Percentiles rank a stretch among this genome's conserved stretches.
Evolutionary conservation across 331 rosid genomes (phyloP).

Genomic region (Telfairia occidentalis): DNA sequence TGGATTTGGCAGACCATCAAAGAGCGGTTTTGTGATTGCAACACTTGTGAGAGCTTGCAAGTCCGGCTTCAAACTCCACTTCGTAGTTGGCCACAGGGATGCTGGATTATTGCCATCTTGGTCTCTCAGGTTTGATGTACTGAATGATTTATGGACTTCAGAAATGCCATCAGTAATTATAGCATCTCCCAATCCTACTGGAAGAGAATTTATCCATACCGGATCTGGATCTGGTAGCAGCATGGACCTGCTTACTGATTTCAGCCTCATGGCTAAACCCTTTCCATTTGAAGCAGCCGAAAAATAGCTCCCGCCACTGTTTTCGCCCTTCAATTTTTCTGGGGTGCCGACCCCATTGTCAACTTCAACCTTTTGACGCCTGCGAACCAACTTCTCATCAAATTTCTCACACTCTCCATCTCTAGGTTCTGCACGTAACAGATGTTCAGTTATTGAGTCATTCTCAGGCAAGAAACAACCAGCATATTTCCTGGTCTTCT

Average conservation of each 20-base stretch:
- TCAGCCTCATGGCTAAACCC: slow-evolving; percentile 52
- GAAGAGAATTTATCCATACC: slow-evolving; percentile 48
- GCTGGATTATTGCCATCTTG: slow-evolving; percentile 42
- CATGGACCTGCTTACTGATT: slow-evolving; percentile 47
- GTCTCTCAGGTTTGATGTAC: slow-evolving; percentile 60
- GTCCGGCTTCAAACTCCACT: slow-evolving; percentile 63
- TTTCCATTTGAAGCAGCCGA: slow-evolving; percentile 50
- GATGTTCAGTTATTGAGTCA: slow-evolving; percentile 23
- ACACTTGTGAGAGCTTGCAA: slow-evolving; percentile 48
- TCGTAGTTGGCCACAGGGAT: slow-evolving; percentile 45
- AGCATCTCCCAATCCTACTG: slow-evolving; percentile 65
- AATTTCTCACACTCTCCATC: slow-evolving; percentile 44
- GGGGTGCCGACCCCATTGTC: slow-evolving; percentile 39
- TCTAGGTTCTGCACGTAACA: slow-evolving; percentile 28
- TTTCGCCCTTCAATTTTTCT: slow-evolving; percentile 51
- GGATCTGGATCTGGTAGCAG: slow-evolving; percentile 41
- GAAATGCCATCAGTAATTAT: slow-evolving; percentile 33
- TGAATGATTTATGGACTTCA: slow-evolving; percentile 53
- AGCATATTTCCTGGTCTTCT: slow-evolving; percentile 27
- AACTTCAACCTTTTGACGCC: slow-evolving; percentile 63
- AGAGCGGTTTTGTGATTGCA: slow-evolving; percentile 51
- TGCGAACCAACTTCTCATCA: slow-evolving; percentile 65
- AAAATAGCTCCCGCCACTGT: slow-evolving; percentile 34
- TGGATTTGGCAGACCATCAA: slow-evolving; percentile 77
- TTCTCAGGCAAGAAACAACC: slow-evolving; percentile 39